A percentile compares a stretch with the other conserved stretches of the same genome.
Evolutionary conservation across 768 basidiomycete species (phyloP).

Genomic region (Russula olivacea): DNA sequence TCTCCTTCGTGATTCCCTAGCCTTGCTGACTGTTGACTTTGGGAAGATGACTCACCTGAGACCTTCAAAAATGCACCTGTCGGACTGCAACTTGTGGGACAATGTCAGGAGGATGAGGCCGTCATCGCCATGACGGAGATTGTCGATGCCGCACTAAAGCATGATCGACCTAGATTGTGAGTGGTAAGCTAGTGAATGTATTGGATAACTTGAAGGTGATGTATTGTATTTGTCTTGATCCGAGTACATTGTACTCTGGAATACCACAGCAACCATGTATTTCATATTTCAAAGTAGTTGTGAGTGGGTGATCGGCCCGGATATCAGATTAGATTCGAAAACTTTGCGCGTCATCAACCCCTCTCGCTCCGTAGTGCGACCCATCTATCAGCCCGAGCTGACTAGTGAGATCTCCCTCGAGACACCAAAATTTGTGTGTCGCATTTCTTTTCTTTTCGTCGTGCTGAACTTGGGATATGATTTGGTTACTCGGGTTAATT

Average conservation of each 20-base stretch:
- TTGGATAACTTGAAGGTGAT: neutral
- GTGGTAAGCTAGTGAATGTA: neutral
- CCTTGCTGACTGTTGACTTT: neutral
- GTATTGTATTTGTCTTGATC: neutral
- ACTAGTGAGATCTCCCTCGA: neutral
- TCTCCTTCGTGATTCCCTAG: neutral
- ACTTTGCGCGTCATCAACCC: no score
- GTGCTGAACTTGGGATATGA: neutral
- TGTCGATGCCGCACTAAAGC: constrained; percentile 34
- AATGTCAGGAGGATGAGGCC: constrained; percentile 47
- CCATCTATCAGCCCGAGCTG: no score
- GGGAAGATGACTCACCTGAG: constrained; percentile 27
- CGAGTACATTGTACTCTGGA: neutral
- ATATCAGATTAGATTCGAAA: neutral
- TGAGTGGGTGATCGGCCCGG: no score
- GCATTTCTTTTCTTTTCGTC: neutral
- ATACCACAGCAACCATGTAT: neutral
- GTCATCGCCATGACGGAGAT: constrained; percentile 45
- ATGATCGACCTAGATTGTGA: neutral
- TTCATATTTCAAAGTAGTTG: no score
- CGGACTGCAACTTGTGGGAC: constrained; percentile 44
- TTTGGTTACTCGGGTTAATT: neutral
- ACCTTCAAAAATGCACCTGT: constrained; percentile 43
- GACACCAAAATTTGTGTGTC: neutral
- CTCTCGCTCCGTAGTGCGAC: no score